phyloP scores from a whole-genome alignment of 768 basidiomycete species.

The Pleurotus ostreatus region DNA sequence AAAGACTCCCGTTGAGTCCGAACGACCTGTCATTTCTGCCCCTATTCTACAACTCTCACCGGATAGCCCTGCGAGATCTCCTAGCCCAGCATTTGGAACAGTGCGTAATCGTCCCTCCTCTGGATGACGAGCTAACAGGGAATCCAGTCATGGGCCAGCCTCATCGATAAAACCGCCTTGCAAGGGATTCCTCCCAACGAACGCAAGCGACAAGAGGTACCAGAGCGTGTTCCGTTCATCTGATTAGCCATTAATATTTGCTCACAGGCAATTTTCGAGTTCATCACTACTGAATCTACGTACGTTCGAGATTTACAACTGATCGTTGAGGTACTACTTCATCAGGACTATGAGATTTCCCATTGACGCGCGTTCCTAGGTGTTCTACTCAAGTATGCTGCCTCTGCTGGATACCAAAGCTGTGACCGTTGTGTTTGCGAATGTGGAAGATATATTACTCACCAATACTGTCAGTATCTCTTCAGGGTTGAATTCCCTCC shows the following conservation, averaged over 20 bases:
- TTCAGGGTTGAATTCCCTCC: neutral
- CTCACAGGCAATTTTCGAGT: conserved; percentile 82
- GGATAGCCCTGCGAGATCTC: conserved; percentile 33
- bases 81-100: conserved; percentile 64
- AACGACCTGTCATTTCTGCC: conserved; percentile 60
- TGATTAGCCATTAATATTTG: neutral
- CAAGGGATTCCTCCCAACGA: conserved; percentile 77
- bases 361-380: conserved; percentile 35
- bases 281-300: conserved; percentile 85
- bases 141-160: conserved; percentile 83
- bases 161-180: conserved; percentile 81
- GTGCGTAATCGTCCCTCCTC: conserved; percentile 32
- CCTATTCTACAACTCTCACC: conserved; percentile 44
- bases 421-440: conserved; percentile 81
- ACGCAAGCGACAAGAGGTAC: conserved; percentile 83
- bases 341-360: neutral
- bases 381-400: conserved; percentile 82
- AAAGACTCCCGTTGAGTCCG: conserved; percentile 50
- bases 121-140: neutral
- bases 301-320: conserved; percentile 92
- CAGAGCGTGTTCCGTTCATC: conserved; percentile 5
- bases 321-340: conserved; percentile 69
- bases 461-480: conserved; percentile 68
- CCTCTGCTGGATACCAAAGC: conserved; percentile 71
- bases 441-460: conserved; percentile 88